Evolutionary conservation across 768 basidiomycete species (phyloP).

Genomic region (Tylopilus vinaceipallidus): DNA sequence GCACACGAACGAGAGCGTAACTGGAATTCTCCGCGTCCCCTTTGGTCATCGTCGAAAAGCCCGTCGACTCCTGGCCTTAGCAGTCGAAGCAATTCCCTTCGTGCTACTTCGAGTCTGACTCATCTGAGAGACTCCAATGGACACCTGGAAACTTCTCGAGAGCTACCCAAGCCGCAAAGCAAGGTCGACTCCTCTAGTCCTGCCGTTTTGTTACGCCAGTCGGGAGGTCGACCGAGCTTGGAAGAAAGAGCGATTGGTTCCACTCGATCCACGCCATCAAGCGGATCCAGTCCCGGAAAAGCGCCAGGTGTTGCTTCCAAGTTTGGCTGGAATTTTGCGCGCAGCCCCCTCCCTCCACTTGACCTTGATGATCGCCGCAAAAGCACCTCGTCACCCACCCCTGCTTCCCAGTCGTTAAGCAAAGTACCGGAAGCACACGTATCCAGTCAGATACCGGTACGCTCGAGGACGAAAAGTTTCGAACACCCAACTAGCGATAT

Average conservation of each 20-base stretch:
- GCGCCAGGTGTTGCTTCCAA: conserved; percentile 25
- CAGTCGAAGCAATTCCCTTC: conserved; percentile 13
- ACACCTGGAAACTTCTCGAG: conserved; percentile 5
- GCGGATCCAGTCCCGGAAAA: conserved; percentile 13
- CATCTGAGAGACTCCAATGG: conserved; percentile 7
- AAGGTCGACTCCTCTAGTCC: conserved; percentile 4
- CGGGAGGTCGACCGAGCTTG: conserved; percentile 1
- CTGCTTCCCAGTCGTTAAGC: conserved; percentile 25
- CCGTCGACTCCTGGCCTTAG: conserved; percentile 12
- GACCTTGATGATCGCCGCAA: conserved; percentile 32
- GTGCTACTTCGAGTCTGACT: conserved; percentile 20
- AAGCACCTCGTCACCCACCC: conserved; percentile 25
- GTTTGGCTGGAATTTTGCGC: conserved; percentile 42
- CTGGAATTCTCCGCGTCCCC: conserved; percentile 67
- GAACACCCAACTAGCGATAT: conserved; percentile 17
- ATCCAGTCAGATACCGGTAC: conserved; percentile 46
- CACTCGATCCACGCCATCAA: neutral
- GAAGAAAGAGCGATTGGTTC: neutral
- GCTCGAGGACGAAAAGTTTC: conserved; percentile 36
- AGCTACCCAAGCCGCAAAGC: conserved; percentile 1
- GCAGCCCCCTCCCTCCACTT: conserved; percentile 39
- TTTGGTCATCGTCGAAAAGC: conserved; percentile 40
- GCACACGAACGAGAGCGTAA: conserved; percentile 61
- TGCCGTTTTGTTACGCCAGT: neutral
- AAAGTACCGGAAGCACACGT: conserved; percentile 21